A percentile compares a stretch with the other conserved stretches of the same genome.
Evolutionary conservation across 192 early-diverging fungal species (phyloP).

Genomic region (Spinellus fusiger): DNA sequence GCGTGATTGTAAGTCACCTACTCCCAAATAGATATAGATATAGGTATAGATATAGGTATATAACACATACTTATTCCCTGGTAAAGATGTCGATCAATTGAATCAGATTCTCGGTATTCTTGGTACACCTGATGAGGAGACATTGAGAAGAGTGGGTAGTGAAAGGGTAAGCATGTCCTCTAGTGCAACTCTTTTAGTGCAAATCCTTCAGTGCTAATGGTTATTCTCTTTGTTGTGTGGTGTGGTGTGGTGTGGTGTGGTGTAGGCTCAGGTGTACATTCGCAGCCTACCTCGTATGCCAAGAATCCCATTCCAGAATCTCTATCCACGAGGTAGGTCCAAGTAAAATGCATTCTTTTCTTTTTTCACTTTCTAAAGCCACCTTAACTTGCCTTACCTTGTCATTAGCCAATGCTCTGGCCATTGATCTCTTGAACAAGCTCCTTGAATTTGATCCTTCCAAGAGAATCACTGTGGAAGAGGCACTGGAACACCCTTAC

Average conservation of each 20-base stretch:
- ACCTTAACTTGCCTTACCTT: too few species aligned
- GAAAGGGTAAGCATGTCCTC: conserved; percentile 39
- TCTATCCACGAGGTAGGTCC: conserved; percentile 61
- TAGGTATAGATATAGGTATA: conserved; percentile 28
- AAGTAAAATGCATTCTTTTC: too few species aligned
- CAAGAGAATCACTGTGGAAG: conserved; percentile 85
- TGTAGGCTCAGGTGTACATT: conserved; percentile 81
- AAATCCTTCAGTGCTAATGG: background rate
- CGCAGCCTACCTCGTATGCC: conserved; percentile 77
- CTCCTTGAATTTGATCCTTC: conserved; percentile 85
- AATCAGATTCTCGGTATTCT: conserved; percentile 83
- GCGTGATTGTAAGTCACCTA: conserved; percentile 53
- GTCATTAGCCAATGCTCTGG: conserved; percentile 73
- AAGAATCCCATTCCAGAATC: conserved; percentile 68
- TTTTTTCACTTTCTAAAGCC: too few species aligned
- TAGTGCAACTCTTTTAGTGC: background rate
- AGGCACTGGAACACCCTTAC: conserved; percentile 90
- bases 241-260: background rate
- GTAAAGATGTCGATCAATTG: conserved; percentile 79
- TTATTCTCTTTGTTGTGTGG: background rate
- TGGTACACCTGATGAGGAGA: conserved; percentile 76
- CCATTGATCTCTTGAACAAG: conserved; percentile 83
- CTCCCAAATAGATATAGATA: background rate
- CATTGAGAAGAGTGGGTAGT: conserved; percentile 66
- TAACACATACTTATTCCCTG: conserved; percentile 7